Evolutionary conservation across 2,329 filamentous ascomycete genomes (phyloP).

Genomic region (Microdochium bolleyi): DNA sequence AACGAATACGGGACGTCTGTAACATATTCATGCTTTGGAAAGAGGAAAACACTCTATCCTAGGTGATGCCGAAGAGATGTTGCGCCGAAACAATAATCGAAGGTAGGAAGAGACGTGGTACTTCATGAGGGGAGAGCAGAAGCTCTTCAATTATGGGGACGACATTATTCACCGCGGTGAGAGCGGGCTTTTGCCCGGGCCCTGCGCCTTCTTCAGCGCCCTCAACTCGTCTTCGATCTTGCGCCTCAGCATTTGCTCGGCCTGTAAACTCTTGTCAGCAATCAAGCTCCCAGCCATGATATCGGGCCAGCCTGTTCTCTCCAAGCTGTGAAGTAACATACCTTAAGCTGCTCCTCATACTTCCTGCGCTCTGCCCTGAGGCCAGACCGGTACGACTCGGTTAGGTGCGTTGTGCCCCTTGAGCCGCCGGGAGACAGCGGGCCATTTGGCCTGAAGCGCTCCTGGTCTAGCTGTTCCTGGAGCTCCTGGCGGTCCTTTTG

Average conservation of each 20-base stretch:
- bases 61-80: too few relatives aligned
- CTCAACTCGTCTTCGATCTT: conserved; percentile 23
- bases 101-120: too few relatives aligned
- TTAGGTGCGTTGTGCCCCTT: conserved; percentile 20
- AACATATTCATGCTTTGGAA: too few relatives aligned
- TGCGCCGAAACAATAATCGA: too few relatives aligned
- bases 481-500: conserved; percentile 21
- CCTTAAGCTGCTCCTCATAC: conserved; percentile 23
- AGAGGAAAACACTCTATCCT: too few relatives aligned
- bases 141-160: too few relatives aligned
- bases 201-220: conserved; percentile 18
- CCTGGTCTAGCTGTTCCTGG: conserved; percentile 21
- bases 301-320: background rate
- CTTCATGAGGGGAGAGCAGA: too few relatives aligned
- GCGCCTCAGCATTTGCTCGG: conserved; percentile 20
- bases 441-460: conserved; percentile 16
- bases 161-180: background rate
- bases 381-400: conserved; percentile 21
- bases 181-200: conserved; percentile 9
- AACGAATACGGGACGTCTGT: too few relatives aligned
- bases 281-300: background rate
- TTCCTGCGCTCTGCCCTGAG: conserved; percentile 23
- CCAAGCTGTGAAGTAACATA: conserved; percentile 9
- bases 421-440: conserved; percentile 16
- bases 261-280: conserved; percentile 12